Evolutionary conservation across 2,329 filamentous ascomycete genomes (phyloP), one percentile per base, ranked within the genome.

Genomic region (Fusarium graminum): DNA sequence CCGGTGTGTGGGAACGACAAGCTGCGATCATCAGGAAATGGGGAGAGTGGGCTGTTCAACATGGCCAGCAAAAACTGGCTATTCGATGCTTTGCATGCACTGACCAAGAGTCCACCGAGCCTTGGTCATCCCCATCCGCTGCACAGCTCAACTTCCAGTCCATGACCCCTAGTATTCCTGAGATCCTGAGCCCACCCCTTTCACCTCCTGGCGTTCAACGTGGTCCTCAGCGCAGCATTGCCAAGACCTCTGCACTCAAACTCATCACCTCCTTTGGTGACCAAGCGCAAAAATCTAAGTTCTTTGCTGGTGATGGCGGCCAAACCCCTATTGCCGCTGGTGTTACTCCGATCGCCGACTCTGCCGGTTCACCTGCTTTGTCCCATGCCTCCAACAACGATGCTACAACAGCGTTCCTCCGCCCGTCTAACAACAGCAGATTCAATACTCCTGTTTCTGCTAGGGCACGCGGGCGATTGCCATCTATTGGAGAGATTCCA

Each of bases 41-140:
- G 95, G 95, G 95, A 58, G 94, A 97, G 73, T 90, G 92, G 81
- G 92, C 94, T 36, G 90, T 97, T 13, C 90, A 92, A 65, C 90
- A 95, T 71, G 91, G 92, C 16, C 91, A 97, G 72, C 92, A 95
- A 68, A 92, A 97, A 72, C 83, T 99, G 43, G 95, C 95, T 17
- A 95, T 97, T 46, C 86, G 94, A 72, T 98, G 90, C 78, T 97
- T 97, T 76, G 93, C 94, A 46, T 97, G 94, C 76, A 95, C 93
- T 17, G 93, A 92, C 25, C 85, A 90, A 19, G 93, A 97, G 75
- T 91, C 92, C 0, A 88, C 90, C 0, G 93, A 95, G 75, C 90
- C 92, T 2, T 97, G 93, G 94, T 87, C 90, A 19, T 97, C 94
- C 10, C 93, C 94, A 11, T 90, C 91, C 4, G 92, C 93, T 67